These are phyloP conservation scores for Salix suchowensis DNA, from an alignment of 345 rosid genomes.

Conservation along the genomic window DNA sequence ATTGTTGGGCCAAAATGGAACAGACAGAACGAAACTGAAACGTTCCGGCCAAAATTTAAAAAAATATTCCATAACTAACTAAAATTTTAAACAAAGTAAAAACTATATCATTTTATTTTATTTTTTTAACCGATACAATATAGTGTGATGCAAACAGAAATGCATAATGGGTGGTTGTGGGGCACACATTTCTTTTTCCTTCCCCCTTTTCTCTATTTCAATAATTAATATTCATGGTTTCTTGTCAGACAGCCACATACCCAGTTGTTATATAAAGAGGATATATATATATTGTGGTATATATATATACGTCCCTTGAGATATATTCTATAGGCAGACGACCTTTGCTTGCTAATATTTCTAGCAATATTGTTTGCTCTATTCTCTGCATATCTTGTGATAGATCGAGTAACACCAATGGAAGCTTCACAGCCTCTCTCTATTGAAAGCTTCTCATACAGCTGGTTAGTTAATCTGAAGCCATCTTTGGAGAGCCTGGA, in stretches of 20 bases:
- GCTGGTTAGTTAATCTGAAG: constrained; percentile 77
- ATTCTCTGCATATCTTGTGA: background rate
- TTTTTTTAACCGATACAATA: no score
- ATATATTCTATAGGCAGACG: constrained; percentile 26
- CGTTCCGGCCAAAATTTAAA: no score
- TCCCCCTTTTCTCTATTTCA: constrained; percentile 33
- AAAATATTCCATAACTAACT: no score
- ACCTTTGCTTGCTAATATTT: constrained; percentile 14
- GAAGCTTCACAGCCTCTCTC: constrained; percentile 75
- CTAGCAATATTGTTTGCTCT: constrained; percentile 1
- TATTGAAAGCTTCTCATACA: constrained; percentile 85
- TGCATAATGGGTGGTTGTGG: constrained; percentile 48
- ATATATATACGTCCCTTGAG: constrained; percentile 17
- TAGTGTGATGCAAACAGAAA: constrained; percentile 17
- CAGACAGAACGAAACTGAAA: no score
- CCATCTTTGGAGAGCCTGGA: constrained; percentile 56
- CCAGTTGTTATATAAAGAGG: constrained; percentile 23
- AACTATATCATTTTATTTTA: no score
- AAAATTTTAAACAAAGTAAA: no score
- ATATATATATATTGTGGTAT: constrained; percentile 15
- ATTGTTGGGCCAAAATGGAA: no score
- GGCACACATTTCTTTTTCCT: constrained; percentile 47
- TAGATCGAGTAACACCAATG: constrained; percentile 31
- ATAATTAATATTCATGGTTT: constrained; percentile 54
- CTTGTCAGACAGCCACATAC: constrained; percentile 59